Percentiles rank a stretch among this genome's conserved stretches.
phyloP scores from a whole-genome alignment of 2,329 filamentous ascomycete genomes.

The Hymenoscyphus albidus region DNA sequence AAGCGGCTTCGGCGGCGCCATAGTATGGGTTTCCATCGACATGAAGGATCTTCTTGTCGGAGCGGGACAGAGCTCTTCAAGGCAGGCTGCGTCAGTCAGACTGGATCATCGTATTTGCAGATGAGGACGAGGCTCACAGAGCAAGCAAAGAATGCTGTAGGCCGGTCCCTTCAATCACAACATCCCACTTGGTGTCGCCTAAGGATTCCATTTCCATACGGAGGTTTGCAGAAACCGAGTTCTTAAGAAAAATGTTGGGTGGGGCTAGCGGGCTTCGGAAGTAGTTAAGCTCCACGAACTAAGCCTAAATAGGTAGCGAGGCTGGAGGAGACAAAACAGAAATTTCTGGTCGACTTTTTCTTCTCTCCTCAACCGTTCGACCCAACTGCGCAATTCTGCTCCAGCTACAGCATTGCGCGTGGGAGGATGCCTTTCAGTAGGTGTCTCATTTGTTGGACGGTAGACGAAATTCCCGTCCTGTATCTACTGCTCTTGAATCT shows the following conservation, averaged over 20 bases:
- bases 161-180: constrained; percentile 74
- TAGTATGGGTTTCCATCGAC: constrained; percentile 86
- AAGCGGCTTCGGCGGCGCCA: constrained; percentile 78
- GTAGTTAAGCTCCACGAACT: constrained; percentile 9
- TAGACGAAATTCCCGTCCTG: constrained; percentile 66
- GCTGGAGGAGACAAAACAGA: not conserved
- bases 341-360: constrained; percentile 27
- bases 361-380: constrained; percentile 39
- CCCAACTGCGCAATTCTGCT: constrained; percentile 37
- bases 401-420: constrained; percentile 35
- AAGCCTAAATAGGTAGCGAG: constrained; percentile 13
- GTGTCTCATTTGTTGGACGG: constrained; percentile 52
- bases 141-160: constrained; percentile 75
- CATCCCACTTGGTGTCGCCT: constrained; percentile 72
- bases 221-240: constrained; percentile 12
- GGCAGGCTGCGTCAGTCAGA: constrained; percentile 68
- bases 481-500: constrained; percentile 84
- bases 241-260: not conserved
- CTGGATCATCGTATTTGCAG: constrained; percentile 37
- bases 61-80: constrained; percentile 83
- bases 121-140: constrained; percentile 50
- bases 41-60: constrained; percentile 86
- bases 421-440: constrained; percentile 52
- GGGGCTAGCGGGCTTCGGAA: not conserved
- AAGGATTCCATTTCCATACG: constrained; percentile 63